Evolutionary conservation across 2,329 filamentous ascomycete genomes (phyloP).

Genomic region (Torrubiellomyces zombiae): DNA sequence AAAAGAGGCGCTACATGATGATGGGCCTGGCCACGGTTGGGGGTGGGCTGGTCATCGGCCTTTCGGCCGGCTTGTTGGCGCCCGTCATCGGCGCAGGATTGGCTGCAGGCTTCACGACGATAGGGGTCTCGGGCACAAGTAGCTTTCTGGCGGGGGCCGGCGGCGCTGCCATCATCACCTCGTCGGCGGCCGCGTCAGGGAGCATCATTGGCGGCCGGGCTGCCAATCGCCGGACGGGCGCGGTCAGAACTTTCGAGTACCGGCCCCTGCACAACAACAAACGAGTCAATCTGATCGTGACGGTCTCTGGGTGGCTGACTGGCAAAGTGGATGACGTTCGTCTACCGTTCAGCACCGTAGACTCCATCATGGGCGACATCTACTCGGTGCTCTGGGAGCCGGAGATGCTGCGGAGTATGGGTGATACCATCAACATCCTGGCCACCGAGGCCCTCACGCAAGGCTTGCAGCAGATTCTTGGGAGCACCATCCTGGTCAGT

Average conservation of each 20-base stretch:
- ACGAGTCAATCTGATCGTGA: slow-evolving; percentile 85
- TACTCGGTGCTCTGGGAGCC: slow-evolving; percentile 97
- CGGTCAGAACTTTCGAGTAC: slow-evolving; percentile 94
- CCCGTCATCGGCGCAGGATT: slow-evolving; percentile 89
- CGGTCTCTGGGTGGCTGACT: slow-evolving; percentile 95
- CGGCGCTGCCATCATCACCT: slow-evolving; percentile 87
- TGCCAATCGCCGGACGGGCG: slow-evolving; percentile 72
- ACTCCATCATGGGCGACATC: slow-evolving; percentile 94
- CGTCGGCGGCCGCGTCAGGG: slow-evolving; percentile 70
- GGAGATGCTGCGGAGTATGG: slow-evolving; percentile 94
- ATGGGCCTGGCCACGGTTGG: slow-evolving; percentile 96
- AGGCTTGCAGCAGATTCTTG: slow-evolving; percentile 87
- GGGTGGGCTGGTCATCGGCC: slow-evolving; percentile 82
- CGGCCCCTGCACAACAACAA: slow-evolving; percentile 96
- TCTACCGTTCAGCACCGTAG: slow-evolving; percentile 86
- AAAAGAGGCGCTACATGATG: slow-evolving; percentile 75
- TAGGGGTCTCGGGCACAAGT: slow-evolving; percentile 77
- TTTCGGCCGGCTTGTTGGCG: slow-evolving; percentile 81
- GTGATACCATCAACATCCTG: slow-evolving; percentile 95
- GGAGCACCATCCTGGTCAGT: slow-evolving; percentile 70
- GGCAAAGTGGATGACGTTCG: slow-evolving; percentile 95
- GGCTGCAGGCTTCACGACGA: slow-evolving; percentile 86
- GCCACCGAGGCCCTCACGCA: slow-evolving; percentile 95
- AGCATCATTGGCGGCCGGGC: slow-evolving; percentile 74
- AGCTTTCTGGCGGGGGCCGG: slow-evolving; percentile 83